phyloP scores from a whole-genome alignment of 1,284 basidiomycete species.

The Malassezia pachydermatis region DNA sequence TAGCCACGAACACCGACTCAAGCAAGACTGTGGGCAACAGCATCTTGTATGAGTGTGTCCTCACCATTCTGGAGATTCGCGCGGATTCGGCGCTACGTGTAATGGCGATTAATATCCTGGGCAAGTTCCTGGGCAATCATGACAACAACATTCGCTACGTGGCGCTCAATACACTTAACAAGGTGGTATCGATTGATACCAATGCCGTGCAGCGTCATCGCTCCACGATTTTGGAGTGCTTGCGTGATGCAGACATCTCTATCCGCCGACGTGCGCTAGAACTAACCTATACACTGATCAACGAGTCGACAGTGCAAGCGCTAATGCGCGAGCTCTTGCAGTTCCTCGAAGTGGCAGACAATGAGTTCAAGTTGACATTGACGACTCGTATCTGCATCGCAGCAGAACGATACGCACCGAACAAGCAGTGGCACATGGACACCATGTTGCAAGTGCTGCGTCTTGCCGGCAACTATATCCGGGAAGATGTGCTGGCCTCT shows the following conservation, averaged over 20 bases:
- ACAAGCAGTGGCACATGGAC: conserved; percentile 98
- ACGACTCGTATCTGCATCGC: conserved; percentile 95
- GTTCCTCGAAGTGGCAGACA: conserved; percentile 95
- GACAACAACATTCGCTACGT: conserved; percentile 99
- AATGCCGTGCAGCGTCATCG: conserved; percentile 96
- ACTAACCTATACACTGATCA: conserved; percentile 92
- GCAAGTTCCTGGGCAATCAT: conserved; percentile 92
- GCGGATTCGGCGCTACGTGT: conserved; percentile 89
- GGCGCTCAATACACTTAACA: conserved; percentile 94
- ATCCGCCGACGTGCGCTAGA: conserved; percentile 92
- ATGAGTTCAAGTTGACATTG: conserved; percentile 95
- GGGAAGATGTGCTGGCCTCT: conserved; percentile 87
- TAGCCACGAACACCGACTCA: conserved; percentile 95
- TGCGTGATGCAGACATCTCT: conserved; percentile 96
- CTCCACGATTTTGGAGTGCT: conserved; percentile 93
- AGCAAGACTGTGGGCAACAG: conserved; percentile 97
- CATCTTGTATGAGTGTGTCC: conserved; percentile 93
- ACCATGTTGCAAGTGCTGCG: conserved; percentile 86
- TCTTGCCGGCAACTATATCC: conserved; percentile 93
- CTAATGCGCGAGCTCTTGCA: conserved; percentile 84
- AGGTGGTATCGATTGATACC: conserved; percentile 94
- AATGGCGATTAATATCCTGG: conserved; percentile 99
- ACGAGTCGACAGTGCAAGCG: conserved; percentile 85
- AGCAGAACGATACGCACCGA: conserved; percentile 91
- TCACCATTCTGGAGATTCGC: conserved; percentile 95